Evolutionary conservation across 2,329 filamentous ascomycete species (phyloP), one percentile per base, ranked within the genome.

Genomic region (Cytospora schulzeri): DNA sequence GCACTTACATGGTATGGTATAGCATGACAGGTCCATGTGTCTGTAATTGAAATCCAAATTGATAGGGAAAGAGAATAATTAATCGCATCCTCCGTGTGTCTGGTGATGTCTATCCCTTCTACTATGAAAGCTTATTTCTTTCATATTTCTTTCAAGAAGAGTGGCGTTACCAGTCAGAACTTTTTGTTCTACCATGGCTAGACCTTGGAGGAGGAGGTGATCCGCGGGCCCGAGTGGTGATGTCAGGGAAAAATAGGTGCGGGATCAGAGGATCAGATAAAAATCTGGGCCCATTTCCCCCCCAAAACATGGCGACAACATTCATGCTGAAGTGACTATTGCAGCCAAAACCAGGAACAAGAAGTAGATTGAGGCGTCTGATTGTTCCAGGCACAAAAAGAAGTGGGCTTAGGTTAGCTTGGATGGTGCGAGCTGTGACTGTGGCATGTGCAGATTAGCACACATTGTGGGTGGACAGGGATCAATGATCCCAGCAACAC

Each of bases 231-330:
- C 48, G 59, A 53, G 22, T 56, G 59, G 59, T 62, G 59, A 62
- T 62, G 59, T 62, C 59, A 62, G 59, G 28, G 59, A 26, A 48
- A n/a, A 61, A 41, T 9, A 48, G 38, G 41, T 35, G 52, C 22
- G 59, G 38, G 28, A 62, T 62, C 35, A 62, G 55, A 62, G 59
- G 52, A 62, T 62, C 59, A 48, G 52, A 62, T 62, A 62, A 62
- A 33, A 51, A 56, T 35, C 59, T 62, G 59, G 59, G 52, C 52
- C 52, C 38, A 35, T 62, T 35, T n/a, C 19, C 15, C 2, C n/a
- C 38, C 28, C 28, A 31, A 50, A 50, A 22, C 31, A 54, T 56
- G 50, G n/a, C 22, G 26, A 29, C 50, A 53, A 24, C 45, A n/a
- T 19, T 26, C 15, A 55, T 19, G n/a, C 38, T 56, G 52, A 19